Percentiles rank a stretch among this genome's conserved stretches.
Evolutionary conservation across 371 early-diverging fungal species (phyloP).

Genomic region (Mortierella sp.): DNA sequence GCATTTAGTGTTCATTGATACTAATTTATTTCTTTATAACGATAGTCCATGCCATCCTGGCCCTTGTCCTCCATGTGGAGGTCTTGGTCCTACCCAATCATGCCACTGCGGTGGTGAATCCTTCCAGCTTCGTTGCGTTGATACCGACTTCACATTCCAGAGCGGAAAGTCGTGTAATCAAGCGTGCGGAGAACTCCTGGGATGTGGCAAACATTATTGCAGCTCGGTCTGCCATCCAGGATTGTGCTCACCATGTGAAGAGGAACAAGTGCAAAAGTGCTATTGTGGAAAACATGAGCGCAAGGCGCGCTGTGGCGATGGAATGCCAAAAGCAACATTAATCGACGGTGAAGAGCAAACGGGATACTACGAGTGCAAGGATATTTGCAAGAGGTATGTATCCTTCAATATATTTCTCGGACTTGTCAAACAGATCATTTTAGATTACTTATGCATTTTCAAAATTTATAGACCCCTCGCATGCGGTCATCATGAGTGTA

Average conservation of each 20-base stretch:
- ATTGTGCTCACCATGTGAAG: conserved; percentile 74
- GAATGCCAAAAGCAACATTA: conserved; percentile 51
- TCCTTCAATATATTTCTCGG: background rate
- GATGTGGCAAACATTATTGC: conserved; percentile 81
- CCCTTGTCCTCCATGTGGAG: conserved; percentile 92
- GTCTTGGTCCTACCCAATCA: conserved; percentile 75
- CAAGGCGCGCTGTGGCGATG: conserved; percentile 71
- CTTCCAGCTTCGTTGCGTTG: conserved; percentile 76
- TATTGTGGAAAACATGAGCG: conserved; percentile 79
- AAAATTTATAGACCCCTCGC: conserved; percentile 59
- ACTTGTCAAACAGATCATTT: background rate
- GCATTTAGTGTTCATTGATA: conserved; percentile 16
- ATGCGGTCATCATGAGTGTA: conserved; percentile 87
- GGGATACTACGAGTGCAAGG: conserved; percentile 75
- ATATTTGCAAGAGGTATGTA: conserved; percentile 68
- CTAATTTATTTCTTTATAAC: conserved; percentile 32
- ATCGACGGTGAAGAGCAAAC: conserved; percentile 28
- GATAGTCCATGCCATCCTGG: conserved; percentile 91
- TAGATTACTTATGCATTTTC: background rate
- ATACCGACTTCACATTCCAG: conserved; percentile 71
- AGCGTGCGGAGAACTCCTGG: conserved; percentile 76
- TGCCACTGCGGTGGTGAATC: conserved; percentile 88
- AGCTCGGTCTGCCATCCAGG: conserved; percentile 76
- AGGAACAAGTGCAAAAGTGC: conserved; percentile 70
- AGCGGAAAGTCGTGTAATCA: conserved; percentile 74